Evolutionary conservation across 164 flowering plant species (phyloP).

Genomic region (Tetracentron sinense): DNA sequence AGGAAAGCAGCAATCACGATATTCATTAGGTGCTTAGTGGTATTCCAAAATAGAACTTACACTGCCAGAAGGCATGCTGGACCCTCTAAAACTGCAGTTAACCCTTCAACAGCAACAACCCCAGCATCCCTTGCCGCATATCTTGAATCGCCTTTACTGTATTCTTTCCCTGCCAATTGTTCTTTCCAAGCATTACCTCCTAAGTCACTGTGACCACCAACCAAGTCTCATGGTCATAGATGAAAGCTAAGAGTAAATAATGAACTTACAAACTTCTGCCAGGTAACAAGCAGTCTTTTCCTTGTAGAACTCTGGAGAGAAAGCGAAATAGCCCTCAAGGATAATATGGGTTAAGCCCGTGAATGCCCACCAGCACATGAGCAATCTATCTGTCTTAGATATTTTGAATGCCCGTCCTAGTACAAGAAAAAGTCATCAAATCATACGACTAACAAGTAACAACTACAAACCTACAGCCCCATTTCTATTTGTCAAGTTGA

Average conservation of each 20-base stretch:
- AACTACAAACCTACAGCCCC: background rate
- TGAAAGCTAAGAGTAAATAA: background rate
- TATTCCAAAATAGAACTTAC: constrained; percentile 40
- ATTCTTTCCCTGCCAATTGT: constrained; percentile 81
- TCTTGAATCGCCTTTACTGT: constrained; percentile 98
- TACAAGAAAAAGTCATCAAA: constrained; percentile 2
- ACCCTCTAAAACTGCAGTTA: constrained; percentile 86
- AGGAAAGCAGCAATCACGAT: background rate
- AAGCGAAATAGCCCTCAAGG: constrained; percentile 84
- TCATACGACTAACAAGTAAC: background rate
- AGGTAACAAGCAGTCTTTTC: constrained; percentile 58
- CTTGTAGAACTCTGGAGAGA: constrained; percentile 83
- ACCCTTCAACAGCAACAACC: constrained; percentile 75
- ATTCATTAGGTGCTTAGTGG: background rate
- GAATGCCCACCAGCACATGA: constrained; percentile 98
- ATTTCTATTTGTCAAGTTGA: background rate
- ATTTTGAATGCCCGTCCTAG: constrained; percentile 42
- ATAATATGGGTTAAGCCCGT: constrained; percentile 86
- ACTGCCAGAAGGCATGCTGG: constrained; percentile 76
- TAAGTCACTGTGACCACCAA: background rate
- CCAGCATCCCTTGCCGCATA: constrained; percentile 76
- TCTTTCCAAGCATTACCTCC: background rate
- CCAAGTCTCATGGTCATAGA: background rate
- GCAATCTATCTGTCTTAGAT: constrained; percentile 55
- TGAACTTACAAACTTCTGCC: constrained; percentile 86